Percentiles rank a stretch among this genome's conserved stretches.
Conservation (phyloP, 495 filamentous ascomycete genomes). For the Penicillium paxilli region DNA sequence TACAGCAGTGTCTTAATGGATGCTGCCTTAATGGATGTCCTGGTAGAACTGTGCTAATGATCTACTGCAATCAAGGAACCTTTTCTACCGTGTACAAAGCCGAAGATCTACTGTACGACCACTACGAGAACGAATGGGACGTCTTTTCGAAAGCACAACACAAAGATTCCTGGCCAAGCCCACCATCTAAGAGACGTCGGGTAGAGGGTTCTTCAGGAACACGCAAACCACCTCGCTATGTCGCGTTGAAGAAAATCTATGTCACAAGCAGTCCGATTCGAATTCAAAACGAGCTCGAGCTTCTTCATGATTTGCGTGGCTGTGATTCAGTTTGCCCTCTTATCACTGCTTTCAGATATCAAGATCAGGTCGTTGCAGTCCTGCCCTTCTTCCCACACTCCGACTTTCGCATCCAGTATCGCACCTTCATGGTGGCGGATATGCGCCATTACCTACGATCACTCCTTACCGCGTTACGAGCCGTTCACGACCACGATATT, state of each 20-base stretch:
- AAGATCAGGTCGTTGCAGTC: slow-evolving; percentile 93
- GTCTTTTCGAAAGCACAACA: slow-evolving; percentile 58
- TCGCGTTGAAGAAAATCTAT: slow-evolving; percentile 99
- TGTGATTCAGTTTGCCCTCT: slow-evolving; percentile 86
- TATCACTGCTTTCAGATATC: slow-evolving; percentile 91
- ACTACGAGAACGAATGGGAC: slow-evolving; percentile 87
- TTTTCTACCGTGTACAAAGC: slow-evolving; percentile 99
- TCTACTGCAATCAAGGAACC: slow-evolving; percentile 59
- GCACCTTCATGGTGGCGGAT: slow-evolving; percentile 78
- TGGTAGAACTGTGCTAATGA: slow-evolving; percentile 17
- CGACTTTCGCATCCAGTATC: slow-evolving; percentile 95
- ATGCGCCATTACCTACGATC: slow-evolving; percentile 88
- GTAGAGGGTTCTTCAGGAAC: slow-evolving; percentile 33
- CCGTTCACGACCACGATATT: slow-evolving; percentile 80
- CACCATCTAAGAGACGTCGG: slow-evolving; percentile 53
- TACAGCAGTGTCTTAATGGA: no score
- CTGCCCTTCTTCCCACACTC: slow-evolving; percentile 93
- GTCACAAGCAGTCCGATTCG: slow-evolving; percentile 91
- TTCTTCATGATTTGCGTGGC: slow-evolving; percentile 85
- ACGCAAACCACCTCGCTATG: slow-evolving; percentile 63
- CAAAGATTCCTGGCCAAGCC: slow-evolving; percentile 61
- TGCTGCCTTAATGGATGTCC: no score
- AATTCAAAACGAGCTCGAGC: slow-evolving; percentile 94
- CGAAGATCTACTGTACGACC: slow-evolving; percentile 87
- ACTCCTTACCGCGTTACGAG: slow-evolving; percentile 78